phyloP scores from a whole-genome alignment of 2,329 filamentous ascomycete genomes.

The Delphinella strobiligena region DNA sequence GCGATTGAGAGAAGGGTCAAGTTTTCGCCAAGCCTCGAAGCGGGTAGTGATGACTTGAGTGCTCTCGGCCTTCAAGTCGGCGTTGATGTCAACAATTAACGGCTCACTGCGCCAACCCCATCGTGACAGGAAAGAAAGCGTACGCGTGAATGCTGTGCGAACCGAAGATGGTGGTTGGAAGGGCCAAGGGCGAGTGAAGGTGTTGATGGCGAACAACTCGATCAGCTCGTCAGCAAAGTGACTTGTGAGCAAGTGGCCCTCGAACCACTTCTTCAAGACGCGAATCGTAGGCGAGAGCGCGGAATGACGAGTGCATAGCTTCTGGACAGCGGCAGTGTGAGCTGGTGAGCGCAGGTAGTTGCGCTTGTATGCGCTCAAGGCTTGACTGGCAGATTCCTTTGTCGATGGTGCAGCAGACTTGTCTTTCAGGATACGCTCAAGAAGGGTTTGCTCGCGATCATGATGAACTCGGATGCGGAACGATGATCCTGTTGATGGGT shows the following conservation, averaged over 20 bases:
- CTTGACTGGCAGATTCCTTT: conserved; percentile 57
- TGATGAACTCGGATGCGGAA: conserved; percentile 84
- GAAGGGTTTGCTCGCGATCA: conserved; percentile 70
- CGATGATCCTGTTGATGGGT: conserved; percentile 50
- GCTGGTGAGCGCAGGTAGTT: conserved; percentile 60
- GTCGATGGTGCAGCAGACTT: conserved; percentile 52
- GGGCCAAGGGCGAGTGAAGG: conserved; percentile 71
- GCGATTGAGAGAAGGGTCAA: conserved; percentile 80
- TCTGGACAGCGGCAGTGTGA: conserved; percentile 70
- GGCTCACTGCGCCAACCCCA: conserved; percentile 91
- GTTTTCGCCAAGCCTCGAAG: conserved; percentile 73
- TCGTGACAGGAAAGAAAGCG: conserved; percentile 63
- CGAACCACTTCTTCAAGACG: conserved; percentile 82
- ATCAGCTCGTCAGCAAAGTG: conserved; percentile 72
- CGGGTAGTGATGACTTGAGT: conserved; percentile 54
- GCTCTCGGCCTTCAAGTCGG: conserved; percentile 48
- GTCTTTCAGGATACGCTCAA: conserved; percentile 68
- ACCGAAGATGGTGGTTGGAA: conserved; percentile 67
- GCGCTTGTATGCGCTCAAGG: conserved; percentile 59
- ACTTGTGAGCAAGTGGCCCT: conserved; percentile 62
- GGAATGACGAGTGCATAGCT: conserved; percentile 67
- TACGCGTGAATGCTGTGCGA: conserved; percentile 69
- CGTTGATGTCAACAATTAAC: conserved; percentile 60
- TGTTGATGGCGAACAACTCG: conserved; percentile 67
- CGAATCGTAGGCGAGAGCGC: conserved; percentile 73